Base-by-base conservation (phyloP, 495 filamentous ascomycete genomes). In the Tuber melanosporum region DNA sequence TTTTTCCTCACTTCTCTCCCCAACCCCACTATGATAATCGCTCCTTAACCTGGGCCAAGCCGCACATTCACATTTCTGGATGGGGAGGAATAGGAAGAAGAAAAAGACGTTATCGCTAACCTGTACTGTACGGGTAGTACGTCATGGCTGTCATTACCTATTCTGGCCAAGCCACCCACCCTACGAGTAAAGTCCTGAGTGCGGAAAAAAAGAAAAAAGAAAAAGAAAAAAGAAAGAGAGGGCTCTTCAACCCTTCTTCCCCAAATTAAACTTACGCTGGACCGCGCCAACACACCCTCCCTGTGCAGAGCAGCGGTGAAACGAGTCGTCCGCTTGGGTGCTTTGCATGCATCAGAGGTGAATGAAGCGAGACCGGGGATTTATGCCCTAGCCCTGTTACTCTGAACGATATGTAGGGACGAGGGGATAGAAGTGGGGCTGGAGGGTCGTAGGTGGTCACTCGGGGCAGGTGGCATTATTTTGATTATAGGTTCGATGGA, bases 221-320 rank as follows among this genome's bases (percentile, higher is more conserved):
- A 3, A 32, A 32, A 12, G 15, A 3, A 32, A 32, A 12, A 26
- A 26, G 26, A 62, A 15, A 12, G 1, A 5, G n/a, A 15, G 49
- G 22, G 49, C 49, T 26, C 49, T 26, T 62, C 57, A 36, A 66
- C 57, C 57, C 57, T 66, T 66, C 57, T 36, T 26, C 52, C n/a
- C 52, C 8, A 36, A 66, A 66, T 66, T 66, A 66, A 62, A 66
- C 57, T 66, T 66, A 66, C 57, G 57, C 57, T 66, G 57, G 57
- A 36, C 57, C 57, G 57, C 57, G 57, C 57, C 57, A 66, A 36
- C 57, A 66, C 57, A 66, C 57, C 57, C 57, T 36, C 57, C 57
- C 26, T 5, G 17, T 66, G 57, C 57, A 66, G 32, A 66, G 57
- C 26, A 66, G 57, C 57, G 57, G 57, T 66, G 57, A 66, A 66